These are phyloP conservation scores for Ustilago cynodontis DNA, from an alignment of 1,284 basidiomycete genomes.

Conservation along the genomic window DNA sequence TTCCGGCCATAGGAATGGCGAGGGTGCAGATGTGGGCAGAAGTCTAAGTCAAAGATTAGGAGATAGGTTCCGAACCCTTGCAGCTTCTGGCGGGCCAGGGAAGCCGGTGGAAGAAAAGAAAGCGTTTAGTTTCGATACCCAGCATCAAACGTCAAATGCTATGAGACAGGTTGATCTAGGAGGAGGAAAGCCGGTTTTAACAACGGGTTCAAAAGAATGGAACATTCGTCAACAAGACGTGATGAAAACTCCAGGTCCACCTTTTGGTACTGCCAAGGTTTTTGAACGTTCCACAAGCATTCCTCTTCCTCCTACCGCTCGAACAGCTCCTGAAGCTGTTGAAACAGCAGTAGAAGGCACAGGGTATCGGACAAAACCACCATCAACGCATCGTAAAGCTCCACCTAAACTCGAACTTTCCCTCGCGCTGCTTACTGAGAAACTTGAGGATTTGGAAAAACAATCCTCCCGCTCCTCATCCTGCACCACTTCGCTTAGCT, in stretches of 20 bases:
- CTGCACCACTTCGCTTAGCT: background rate
- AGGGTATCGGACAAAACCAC: background rate
- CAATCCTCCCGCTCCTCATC: conserved; percentile 9
- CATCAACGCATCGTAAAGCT: conserved; percentile 8
- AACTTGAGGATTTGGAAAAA: conserved; percentile 33
- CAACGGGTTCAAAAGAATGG: conserved; percentile 18
- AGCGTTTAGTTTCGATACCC: conserved; percentile 30
- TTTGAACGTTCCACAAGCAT: background rate
- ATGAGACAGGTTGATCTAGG: conserved; percentile 33
- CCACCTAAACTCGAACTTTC: conserved; percentile 37
- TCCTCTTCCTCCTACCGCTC: background rate
- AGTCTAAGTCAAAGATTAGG: conserved; percentile 43
- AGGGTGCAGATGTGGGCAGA: conserved; percentile 16
- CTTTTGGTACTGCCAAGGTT: conserved; percentile 6
- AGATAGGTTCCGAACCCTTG: conserved; percentile 28
- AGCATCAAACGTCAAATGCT: conserved; percentile 13
- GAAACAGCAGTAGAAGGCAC: too few relatives aligned
- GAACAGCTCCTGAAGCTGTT: background rate
- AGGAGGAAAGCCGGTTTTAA: conserved; percentile 7
- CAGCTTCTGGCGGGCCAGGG: background rate
- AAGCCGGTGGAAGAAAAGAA: background rate
- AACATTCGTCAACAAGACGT: conserved; percentile 17
- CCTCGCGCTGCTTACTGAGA: conserved; percentile 23
- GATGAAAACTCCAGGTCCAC: background rate
- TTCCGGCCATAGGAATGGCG: too few relatives aligned